Evolutionary conservation across 352 stramenopile genomes (phyloP), one percentile per base, ranked within the genome.

Genomic region (Phytophthora palmivora): DNA sequence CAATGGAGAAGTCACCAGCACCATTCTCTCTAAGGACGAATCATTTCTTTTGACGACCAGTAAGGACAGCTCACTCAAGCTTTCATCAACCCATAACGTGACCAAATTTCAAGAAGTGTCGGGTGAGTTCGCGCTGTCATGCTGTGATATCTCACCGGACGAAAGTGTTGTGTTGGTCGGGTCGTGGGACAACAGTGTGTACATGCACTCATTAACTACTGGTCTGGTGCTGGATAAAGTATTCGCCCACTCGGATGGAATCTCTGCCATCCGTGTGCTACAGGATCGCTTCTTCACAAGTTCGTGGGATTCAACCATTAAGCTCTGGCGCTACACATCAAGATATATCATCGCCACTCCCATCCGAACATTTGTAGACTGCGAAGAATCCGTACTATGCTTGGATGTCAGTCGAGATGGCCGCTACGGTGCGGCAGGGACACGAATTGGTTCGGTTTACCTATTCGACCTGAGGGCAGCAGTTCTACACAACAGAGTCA

Each of bases 271-370:
- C 26, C 81, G 77, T 22, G 76, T 88, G 19, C 32, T 91, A 15
- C 69, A 76, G 8, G 71, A 81, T 15, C 77, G 78, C 0, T 84
- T 93, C 34, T 43, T 91, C 16, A 89, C 82, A n/a, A 89, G 82
- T 26, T 93, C 84, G 4, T 91, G 80, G 82, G 84, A 93, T 56
- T 88, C 82, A 0, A 91, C 67, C 0, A 73, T 93, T 56, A 93
- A 92, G 55, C 48, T 89, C 18, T 94, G 85, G 85, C 67, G 77
- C 12, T 94, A 90, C 36, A 88, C 82, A 1, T 63, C 80, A 9
- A 76, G 57, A 9, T 72, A 69, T 21, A 81, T 94, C 19, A 62
- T 88, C 2, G 48, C 70, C 8, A 78, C 71, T 0, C 81, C 78
- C 4, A 71, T 91, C 7, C 67, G 63, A 21, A 89, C 76, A 1